phyloP scores from a whole-genome alignment of 225 moss, liverwort and hornwort genomes.

The Pseudisothecium myosuroides region DNA sequence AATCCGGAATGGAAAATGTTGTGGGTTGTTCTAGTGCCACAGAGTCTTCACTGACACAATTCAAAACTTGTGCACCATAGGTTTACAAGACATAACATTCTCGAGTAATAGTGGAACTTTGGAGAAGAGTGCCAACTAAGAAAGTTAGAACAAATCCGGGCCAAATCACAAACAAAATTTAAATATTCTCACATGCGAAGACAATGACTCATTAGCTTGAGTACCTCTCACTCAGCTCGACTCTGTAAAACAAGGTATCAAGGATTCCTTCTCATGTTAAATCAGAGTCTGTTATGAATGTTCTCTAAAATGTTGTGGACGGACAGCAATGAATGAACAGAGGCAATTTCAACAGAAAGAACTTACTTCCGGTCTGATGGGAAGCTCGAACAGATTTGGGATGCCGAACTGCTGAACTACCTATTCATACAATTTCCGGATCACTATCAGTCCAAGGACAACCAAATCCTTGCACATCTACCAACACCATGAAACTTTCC shows the following conservation, averaged over 20 bases:
- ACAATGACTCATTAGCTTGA: background rate
- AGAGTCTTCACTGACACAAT: background rate
- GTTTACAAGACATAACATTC: background rate
- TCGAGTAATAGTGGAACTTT: background rate
- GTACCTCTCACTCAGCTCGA: background rate
- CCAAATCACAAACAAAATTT: background rate
- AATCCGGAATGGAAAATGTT: background rate
- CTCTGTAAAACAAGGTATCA: background rate
- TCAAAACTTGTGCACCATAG: background rate
- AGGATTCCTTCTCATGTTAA: background rate
- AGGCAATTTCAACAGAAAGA: background rate
- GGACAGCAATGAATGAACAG: background rate
- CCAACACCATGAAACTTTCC: background rate
- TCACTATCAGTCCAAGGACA: background rate
- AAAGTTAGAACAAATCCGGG: background rate
- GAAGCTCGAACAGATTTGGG: slow-evolving; percentile 84
- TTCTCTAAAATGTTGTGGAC: background rate
- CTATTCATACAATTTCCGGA: slow-evolving; percentile 14
- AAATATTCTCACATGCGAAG: background rate
- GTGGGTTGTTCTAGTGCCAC: background rate
- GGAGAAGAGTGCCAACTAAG: background rate
- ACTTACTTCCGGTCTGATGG: slow-evolving; percentile 94
- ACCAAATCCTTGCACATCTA: background rate
- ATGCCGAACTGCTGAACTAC: slow-evolving; percentile 96
- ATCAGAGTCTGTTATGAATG: background rate